Conservation (phyloP, 257 asterid genomes). For the Fraxinus pennsylvanica region DNA sequence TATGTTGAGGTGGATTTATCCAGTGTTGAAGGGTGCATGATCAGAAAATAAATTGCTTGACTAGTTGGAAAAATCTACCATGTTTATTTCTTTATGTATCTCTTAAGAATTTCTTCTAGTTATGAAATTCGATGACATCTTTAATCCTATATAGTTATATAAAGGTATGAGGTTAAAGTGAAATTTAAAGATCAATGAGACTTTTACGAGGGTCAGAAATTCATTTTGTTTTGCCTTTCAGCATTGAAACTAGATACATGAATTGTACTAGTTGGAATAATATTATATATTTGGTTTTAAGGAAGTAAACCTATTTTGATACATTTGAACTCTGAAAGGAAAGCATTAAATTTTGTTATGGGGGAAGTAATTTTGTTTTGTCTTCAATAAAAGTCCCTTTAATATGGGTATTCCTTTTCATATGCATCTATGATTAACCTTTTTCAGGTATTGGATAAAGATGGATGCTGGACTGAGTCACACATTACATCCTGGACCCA, state of each 20-base stretch:
- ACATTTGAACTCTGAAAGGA: background rate
- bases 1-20: background rate
- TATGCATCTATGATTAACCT: constrained; percentile 4
- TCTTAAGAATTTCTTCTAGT: background rate
- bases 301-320: background rate
- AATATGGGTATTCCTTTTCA: background rate
- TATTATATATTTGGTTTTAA: background rate
- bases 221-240: background rate
- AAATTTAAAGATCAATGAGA: background rate
- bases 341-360: too few species aligned
- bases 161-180: background rate
- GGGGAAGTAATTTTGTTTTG: background rate
- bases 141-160: background rate
- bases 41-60: background rate
- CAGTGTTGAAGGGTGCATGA: background rate
- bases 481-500: constrained; percentile 74
- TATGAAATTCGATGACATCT: background rate
- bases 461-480: constrained; percentile 54
- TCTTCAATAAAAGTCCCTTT: background rate
- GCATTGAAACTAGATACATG: background rate
- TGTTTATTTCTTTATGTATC: background rate
- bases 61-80: background rate
- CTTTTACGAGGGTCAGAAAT: background rate
- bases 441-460: constrained; percentile 26
- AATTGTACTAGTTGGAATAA: background rate